phyloP scores from a whole-genome alignment of 1,284 basidiomycete species.

The Inonotus obliquus region DNA sequence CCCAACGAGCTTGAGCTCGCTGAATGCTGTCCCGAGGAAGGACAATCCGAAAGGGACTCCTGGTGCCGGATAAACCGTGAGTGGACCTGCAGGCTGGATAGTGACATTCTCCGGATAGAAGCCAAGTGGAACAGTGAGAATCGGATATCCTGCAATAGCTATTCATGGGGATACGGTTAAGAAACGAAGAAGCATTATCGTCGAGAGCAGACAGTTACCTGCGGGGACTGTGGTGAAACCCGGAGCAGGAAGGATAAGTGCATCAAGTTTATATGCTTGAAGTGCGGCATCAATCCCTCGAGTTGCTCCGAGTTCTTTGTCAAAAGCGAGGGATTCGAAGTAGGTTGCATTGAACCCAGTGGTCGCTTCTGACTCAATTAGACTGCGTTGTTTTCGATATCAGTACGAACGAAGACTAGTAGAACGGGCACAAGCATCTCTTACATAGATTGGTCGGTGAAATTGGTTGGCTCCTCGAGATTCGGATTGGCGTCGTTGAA shows the following conservation, averaged over 20 bases:
- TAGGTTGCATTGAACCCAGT: conserved; percentile 43
- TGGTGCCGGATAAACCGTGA: conserved; percentile 49
- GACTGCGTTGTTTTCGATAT: conserved; percentile 26
- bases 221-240: conserved; percentile 44
- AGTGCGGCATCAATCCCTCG: conserved; percentile 57
- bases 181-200: conserved; percentile 17
- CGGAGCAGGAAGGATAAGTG: conserved; percentile 50
- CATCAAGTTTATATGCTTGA: conserved; percentile 47
- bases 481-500: conserved; percentile 47
- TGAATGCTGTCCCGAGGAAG: conserved; percentile 60
- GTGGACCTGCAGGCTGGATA: conserved; percentile 35
- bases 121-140: conserved; percentile 40
- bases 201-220: conserved; percentile 20
- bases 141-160: conserved; percentile 58
- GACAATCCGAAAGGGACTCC: conserved; percentile 60
- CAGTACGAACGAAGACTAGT: no score
- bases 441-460: conserved; percentile 42
- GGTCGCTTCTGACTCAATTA: conserved; percentile 46
- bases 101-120: conserved; percentile 29
- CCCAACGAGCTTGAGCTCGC: conserved; percentile 53
- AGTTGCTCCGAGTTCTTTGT: conserved; percentile 48
- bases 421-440: background rate
- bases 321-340: conserved; percentile 43
- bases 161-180: conserved; percentile 3
- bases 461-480: conserved; percentile 47